phyloP scores from a whole-genome alignment of 169 alveolate species.

The Eimeria acervulina region DNA sequence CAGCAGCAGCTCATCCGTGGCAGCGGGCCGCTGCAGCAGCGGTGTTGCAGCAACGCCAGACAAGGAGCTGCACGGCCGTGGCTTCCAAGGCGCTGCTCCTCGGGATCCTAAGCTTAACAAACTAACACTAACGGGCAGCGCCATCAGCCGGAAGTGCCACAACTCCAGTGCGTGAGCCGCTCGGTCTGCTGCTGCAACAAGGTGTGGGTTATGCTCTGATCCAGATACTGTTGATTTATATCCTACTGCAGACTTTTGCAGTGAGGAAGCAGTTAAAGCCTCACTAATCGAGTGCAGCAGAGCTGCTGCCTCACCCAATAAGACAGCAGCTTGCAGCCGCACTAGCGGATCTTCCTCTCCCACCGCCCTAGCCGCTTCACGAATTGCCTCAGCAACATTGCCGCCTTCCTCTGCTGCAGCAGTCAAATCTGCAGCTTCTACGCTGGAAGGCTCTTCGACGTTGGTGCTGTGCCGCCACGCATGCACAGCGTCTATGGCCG shows the following conservation, averaged over 20 bases:
- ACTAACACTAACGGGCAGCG: constrained; percentile 45
- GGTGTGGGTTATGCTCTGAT: background rate
- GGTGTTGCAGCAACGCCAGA: constrained; percentile 62
- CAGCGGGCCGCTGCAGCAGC: background rate
- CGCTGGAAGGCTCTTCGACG: background rate
- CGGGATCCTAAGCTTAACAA: constrained; percentile 15
- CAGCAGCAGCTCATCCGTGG: constrained; percentile 42
- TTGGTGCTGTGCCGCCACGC: background rate
- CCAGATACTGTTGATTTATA: background rate
- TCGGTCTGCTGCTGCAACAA: constrained; percentile 39
- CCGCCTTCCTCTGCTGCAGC: constrained; percentile 29
- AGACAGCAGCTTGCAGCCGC: constrained; percentile 51
- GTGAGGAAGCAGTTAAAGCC: background rate
- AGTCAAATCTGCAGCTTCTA: background rate
- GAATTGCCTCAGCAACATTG: background rate
- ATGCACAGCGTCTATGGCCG: constrained; percentile 23
- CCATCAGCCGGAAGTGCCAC: constrained; percentile 42
- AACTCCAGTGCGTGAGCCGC: constrained; percentile 29
- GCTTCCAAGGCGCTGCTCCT: constrained; percentile 45
- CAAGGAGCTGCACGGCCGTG: constrained; percentile 27
- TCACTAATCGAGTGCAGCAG: constrained; percentile 36
- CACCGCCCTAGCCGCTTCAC: background rate
- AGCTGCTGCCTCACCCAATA: constrained; percentile 64
- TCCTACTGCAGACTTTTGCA: background rate
- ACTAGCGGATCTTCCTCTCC: background rate